Conservation (phyloP, 129 eudicot genomes). For the Artemisia tridentata region DNA sequence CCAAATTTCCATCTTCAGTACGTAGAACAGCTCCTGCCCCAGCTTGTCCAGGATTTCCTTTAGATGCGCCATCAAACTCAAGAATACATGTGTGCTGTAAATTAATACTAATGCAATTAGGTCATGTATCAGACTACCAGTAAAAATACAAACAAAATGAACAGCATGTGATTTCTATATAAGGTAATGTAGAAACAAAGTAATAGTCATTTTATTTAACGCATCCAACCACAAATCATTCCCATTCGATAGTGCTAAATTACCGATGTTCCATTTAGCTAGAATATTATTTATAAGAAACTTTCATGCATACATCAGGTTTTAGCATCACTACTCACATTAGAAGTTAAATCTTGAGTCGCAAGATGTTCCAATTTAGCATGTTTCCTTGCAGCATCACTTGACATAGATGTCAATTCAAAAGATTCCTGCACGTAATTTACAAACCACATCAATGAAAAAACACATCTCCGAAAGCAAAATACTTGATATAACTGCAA, state of each 20-base stretch:
- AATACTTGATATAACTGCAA: slow-evolving; percentile 20
- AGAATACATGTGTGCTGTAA: slow-evolving; percentile 73
- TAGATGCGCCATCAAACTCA: slow-evolving; percentile 98
- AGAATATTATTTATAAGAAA: neutral
- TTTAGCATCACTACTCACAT: slow-evolving; percentile 20
- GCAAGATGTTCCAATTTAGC: slow-evolving; percentile 34
- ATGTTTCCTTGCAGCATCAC: slow-evolving; percentile 36
- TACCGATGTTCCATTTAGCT: neutral
- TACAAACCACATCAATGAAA: slow-evolving; percentile 10
- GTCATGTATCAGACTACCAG: slow-evolving; percentile 15
- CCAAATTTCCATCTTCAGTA: slow-evolving; percentile 75
- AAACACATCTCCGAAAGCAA: neutral
- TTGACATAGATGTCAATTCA: slow-evolving; percentile 34
- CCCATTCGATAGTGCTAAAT: no score
- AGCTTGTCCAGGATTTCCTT: slow-evolving; percentile 99
- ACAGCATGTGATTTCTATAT: slow-evolving; percentile 13
- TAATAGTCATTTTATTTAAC: no score
- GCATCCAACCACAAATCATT: no score
- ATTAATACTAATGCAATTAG: slow-evolving; percentile 26
- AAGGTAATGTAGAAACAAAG: neutral
- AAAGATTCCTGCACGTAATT: slow-evolving; percentile 31
- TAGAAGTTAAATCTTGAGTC: slow-evolving; percentile 26
- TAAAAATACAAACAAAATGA: neutral
- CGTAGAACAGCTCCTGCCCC: slow-evolving; percentile 96
- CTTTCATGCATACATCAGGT: slow-evolving; percentile 15